Conservation (phyloP, 2,329 filamentous ascomycete genomes). For the Chlorencoelia australis region DNA sequence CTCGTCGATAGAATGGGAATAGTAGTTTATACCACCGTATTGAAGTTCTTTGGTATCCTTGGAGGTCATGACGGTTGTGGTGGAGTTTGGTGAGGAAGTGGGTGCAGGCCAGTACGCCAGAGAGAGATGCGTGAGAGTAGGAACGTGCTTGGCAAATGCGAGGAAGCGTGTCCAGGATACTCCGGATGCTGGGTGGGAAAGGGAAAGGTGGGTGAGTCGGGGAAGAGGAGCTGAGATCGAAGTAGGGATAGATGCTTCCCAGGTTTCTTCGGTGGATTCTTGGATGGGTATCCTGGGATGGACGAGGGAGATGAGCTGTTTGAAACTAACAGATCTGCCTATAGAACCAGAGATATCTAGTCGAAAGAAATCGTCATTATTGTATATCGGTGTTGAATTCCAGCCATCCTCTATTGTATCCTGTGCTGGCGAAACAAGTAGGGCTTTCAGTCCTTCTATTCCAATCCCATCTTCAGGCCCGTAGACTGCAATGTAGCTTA, state of each 20-base stretch:
- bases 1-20: constrained; percentile 46
- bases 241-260: constrained; percentile 9
- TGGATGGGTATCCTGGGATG: constrained; percentile 34
- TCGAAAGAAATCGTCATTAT: constrained; percentile 39
- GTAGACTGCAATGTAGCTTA: constrained; percentile 39
- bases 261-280: constrained; percentile 7
- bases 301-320: constrained; percentile 33
- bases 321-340: constrained; percentile 41
- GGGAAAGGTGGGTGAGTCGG: constrained; percentile 49
- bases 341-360: constrained; percentile 45
- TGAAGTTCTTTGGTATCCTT: constrained; percentile 32
- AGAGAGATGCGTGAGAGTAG: constrained; percentile 48
- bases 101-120: constrained; percentile 54
- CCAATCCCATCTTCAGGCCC: constrained; percentile 37
- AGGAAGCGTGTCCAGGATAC: constrained; percentile 52
- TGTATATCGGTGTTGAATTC: constrained; percentile 7
- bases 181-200: constrained; percentile 32
- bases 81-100: constrained; percentile 44
- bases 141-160: constrained; percentile 40
- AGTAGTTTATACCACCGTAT: constrained; percentile 45
- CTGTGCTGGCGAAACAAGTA: constrained; percentile 31
- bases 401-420: constrained; percentile 15
- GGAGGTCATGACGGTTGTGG: constrained; percentile 36
- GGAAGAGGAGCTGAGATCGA: constrained; percentile 31
- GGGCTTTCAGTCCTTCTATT: constrained; percentile 38